These are phyloP conservation scores for Lasiosphaeria miniovina DNA, from an alignment of 495 filamentous ascomycete species.

Conservation along the genomic window DNA sequence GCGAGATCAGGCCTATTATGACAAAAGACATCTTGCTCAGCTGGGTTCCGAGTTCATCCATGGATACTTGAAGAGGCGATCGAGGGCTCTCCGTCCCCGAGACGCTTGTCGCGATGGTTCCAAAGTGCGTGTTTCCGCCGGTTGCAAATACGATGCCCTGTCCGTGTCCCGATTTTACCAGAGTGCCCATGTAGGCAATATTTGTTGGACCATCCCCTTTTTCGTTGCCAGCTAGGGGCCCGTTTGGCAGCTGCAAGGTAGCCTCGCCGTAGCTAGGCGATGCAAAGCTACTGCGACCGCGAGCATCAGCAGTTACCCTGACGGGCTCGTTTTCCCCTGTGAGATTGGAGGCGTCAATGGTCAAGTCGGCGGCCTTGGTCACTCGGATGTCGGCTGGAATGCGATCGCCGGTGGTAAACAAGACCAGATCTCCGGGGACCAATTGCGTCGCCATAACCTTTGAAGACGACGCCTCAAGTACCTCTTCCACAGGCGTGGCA, in stretches of 20 bases:
- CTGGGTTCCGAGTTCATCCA: slow-evolving; percentile 93
- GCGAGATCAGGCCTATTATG: slow-evolving; percentile 87
- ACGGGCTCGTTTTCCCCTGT: slow-evolving; percentile 97
- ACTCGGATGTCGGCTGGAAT: slow-evolving; percentile 97
- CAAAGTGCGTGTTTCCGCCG: slow-evolving; percentile 89
- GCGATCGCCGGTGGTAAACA: slow-evolving; percentile 92
- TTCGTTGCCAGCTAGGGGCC: slow-evolving; percentile 21
- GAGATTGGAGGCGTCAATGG: slow-evolving; percentile 95
- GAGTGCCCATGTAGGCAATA: slow-evolving; percentile 96
- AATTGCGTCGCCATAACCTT: slow-evolving; percentile 83
- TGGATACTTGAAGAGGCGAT: slow-evolving; percentile 90
- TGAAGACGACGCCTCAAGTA: slow-evolving; percentile 67
- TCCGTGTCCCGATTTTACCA: slow-evolving; percentile 94
- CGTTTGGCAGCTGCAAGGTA: slow-evolving; percentile 33
- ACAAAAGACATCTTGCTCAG: slow-evolving; percentile 93
- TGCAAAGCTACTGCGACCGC: slow-evolving; percentile 49
- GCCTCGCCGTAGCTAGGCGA: slow-evolving; percentile 18
- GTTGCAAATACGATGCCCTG: slow-evolving; percentile 95
- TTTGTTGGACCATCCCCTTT: slow-evolving; percentile 50
- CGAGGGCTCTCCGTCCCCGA: slow-evolving; percentile 92
- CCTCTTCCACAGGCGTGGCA: slow-evolving; percentile 45
- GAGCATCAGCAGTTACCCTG: slow-evolving; percentile 67
- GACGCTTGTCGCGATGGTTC: slow-evolving; percentile 88
- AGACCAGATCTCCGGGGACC: slow-evolving; percentile 86
- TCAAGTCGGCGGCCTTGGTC: slow-evolving; percentile 78